phyloP scores from a whole-genome alignment of 371 early-diverging fungal species.

The Lichtheimia hyalospora region DNA sequence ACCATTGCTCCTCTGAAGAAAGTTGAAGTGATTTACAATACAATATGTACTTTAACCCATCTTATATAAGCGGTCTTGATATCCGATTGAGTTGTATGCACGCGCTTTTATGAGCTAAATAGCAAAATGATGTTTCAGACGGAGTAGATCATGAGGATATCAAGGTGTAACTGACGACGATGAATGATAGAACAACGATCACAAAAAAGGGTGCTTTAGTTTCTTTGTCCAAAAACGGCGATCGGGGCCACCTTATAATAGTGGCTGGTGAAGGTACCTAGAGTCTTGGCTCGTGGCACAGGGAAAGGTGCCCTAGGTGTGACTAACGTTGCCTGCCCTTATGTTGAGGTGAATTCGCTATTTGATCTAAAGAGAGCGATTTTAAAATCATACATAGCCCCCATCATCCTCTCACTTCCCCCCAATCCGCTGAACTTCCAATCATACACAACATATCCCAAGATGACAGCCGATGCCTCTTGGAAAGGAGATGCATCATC shows the following conservation, averaged over 20 bases:
- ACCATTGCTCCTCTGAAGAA: too few species aligned
- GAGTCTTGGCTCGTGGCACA: slow-evolving; percentile 13
- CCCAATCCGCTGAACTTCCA: neutral
- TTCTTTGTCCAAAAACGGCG: neutral
- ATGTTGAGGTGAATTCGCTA: slow-evolving; percentile 12
- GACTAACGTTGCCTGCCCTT: slow-evolving; percentile 1
- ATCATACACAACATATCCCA: too few species aligned
- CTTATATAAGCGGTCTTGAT: too few species aligned
- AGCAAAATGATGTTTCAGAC: neutral
- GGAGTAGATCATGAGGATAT: slow-evolving; percentile 1
- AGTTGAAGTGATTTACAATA: too few species aligned
- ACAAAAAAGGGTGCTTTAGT: slow-evolving; percentile 4
- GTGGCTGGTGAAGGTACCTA: slow-evolving; percentile 13
- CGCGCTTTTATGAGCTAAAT: too few species aligned
- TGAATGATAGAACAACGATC: slow-evolving; percentile 6
- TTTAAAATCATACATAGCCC: neutral
- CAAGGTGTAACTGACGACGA: neutral
- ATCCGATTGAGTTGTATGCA: too few species aligned
- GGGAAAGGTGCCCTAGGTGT: slow-evolving; percentile 8
- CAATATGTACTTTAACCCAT: too few species aligned
- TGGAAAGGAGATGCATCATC: slow-evolving; percentile 12
- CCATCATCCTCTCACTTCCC: neutral
- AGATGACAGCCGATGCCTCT: slow-evolving; percentile 2
- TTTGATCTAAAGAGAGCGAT: slow-evolving; percentile 2
- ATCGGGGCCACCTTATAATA: slow-evolving; percentile 6